Conservation (phyloP, 1,139 yeast genomes). For the Arxiozyma heterogenica region DNA sequence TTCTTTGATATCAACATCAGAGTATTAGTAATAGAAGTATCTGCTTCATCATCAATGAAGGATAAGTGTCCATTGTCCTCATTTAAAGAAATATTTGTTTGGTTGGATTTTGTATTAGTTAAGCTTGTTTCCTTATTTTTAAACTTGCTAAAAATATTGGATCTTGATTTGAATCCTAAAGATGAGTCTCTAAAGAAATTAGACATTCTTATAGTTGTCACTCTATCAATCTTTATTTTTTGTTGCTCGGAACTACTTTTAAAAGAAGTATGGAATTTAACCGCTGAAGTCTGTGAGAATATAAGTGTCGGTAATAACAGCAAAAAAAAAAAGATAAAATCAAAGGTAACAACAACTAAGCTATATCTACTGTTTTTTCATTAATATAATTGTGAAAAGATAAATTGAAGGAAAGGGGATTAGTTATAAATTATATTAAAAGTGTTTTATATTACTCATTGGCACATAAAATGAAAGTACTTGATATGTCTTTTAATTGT, state of each 20-base stretch:
- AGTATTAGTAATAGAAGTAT: constrained; percentile 11
- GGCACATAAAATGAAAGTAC: neutral
- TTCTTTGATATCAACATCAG: constrained; percentile 1
- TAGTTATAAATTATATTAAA: too few species aligned
- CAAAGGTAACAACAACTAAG: neutral
- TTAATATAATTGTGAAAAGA: too few species aligned
- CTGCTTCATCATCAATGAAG: constrained; percentile 11
- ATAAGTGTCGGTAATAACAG: neutral
- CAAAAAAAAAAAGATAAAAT: too few species aligned
- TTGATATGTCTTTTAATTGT: neutral
- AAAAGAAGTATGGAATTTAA: neutral
- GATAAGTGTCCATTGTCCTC: constrained; percentile 8
- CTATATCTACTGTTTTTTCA: too few species aligned
- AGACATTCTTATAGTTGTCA: constrained; percentile 35
- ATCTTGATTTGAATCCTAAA: constrained; percentile 26
- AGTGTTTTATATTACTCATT: neutral
- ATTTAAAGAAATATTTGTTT: neutral
- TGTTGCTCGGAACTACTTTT: neutral
- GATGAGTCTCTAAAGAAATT: constrained; percentile 28
- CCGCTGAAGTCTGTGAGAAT: neutral
- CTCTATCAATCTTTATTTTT: constrained; percentile 20
- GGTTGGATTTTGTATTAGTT: neutral
- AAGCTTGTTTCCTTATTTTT: constrained; percentile 14
- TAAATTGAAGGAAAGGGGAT: too few species aligned
- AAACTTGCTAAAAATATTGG: constrained; percentile 26